phyloP scores from a whole-genome alignment of 805 yeast genomes.

The Peterozyma toletana region DNA sequence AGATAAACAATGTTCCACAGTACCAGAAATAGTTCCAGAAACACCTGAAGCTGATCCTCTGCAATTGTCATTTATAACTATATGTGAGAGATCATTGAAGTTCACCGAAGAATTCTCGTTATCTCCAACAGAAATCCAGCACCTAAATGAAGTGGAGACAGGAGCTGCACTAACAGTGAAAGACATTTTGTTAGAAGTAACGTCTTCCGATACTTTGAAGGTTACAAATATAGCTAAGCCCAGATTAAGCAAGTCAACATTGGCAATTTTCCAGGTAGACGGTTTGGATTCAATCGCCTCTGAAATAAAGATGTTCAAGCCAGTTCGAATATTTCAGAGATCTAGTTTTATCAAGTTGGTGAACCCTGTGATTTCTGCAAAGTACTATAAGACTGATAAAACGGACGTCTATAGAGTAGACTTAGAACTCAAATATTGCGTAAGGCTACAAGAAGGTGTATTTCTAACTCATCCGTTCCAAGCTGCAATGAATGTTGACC shows the following conservation, averaged over 20 bases:
- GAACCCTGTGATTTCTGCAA: background rate
- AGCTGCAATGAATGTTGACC: background rate
- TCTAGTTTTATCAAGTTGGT: background rate
- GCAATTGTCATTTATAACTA: background rate
- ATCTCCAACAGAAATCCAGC: background rate
- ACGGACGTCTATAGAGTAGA: background rate
- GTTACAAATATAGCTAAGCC: background rate
- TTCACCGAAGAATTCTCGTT: background rate
- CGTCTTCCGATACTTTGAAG: background rate
- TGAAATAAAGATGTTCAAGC: slow-evolving; percentile 6
- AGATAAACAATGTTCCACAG: background rate
- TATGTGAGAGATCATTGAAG: background rate
- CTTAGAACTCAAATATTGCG: background rate
- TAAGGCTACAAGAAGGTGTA: slow-evolving; percentile 3
- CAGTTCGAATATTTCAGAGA: slow-evolving; percentile 2
- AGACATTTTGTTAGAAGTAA: background rate
- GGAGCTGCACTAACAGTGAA: background rate
- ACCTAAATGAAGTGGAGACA: background rate
- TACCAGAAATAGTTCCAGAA: background rate
- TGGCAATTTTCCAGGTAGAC: background rate
- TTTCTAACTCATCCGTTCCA: slow-evolving; percentile 5
- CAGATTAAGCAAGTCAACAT: background rate
- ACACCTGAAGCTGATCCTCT: background rate
- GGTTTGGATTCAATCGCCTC: background rate
- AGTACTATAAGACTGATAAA: background rate